Evolutionary conservation across 1,284 basidiomycete species (phyloP).

Genomic region (Hortiboletus rubellus): DNA sequence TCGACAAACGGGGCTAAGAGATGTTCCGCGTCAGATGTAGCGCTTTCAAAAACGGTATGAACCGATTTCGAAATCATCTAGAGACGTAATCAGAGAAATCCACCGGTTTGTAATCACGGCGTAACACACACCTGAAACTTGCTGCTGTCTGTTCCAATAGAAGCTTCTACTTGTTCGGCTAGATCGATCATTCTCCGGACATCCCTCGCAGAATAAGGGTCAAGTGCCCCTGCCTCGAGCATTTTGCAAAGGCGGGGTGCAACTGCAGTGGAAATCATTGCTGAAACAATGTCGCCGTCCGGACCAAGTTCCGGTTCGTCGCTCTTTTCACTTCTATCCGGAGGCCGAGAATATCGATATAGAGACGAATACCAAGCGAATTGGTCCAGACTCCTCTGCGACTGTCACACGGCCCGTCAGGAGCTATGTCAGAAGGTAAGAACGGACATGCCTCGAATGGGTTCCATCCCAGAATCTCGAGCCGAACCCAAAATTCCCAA

Average conservation of each 20-base stretch:
- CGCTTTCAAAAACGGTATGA: constrained; percentile 55
- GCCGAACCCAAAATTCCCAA: constrained; percentile 94
- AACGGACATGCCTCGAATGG: constrained; percentile 66
- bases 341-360: constrained; percentile 74
- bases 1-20: constrained; percentile 46
- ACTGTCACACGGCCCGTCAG: constrained; percentile 16
- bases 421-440: not conserved
- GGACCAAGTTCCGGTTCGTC: constrained; percentile 65
- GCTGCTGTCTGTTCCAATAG: constrained; percentile 61
- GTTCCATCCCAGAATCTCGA: constrained; percentile 88
- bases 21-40: constrained; percentile 48
- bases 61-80: constrained; percentile 72
- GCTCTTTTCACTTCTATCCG: constrained; percentile 43
- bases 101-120: not conserved
- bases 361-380: constrained; percentile 84
- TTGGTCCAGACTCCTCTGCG: constrained; percentile 68
- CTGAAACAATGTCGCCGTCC: constrained; percentile 85
- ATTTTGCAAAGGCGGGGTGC: constrained; percentile 75
- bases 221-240: constrained; percentile 72
- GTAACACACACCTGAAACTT: constrained; percentile 65
- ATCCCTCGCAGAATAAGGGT: constrained; percentile 77
- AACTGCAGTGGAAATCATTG: constrained; percentile 83
- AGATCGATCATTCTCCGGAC: constrained; percentile 69
- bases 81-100: constrained; percentile 13
- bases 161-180: constrained; percentile 79